Conservation (phyloP, 1,284 basidiomycete species). For the Cryptococcus jaspeensis region DNA sequence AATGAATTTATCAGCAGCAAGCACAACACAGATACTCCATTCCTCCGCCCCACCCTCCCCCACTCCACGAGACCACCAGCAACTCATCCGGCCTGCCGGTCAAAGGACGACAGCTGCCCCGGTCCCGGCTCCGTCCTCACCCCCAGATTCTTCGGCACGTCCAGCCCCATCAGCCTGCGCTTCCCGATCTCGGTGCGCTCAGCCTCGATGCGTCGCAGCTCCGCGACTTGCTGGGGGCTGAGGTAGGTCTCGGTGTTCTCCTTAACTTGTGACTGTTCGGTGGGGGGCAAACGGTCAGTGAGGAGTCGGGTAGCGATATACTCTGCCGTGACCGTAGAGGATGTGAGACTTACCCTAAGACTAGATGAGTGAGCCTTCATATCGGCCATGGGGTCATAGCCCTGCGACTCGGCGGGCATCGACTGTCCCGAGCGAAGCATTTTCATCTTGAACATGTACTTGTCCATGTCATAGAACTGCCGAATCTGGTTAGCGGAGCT, state of each 20-base stretch:
- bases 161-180: conserved; percentile 39
- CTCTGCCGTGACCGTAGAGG: too few relatives aligned
- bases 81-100: background rate
- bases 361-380: conserved; percentile 63
- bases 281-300: background rate
- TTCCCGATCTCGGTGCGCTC: conserved; percentile 68
- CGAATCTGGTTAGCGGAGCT: background rate
- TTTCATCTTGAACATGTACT: conserved; percentile 75
- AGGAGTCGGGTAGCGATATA: background rate
- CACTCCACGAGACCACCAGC: background rate
- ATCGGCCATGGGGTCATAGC: conserved; percentile 76
- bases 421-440: conserved; percentile 77
- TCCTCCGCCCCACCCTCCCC: background rate
- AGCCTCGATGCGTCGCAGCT: conserved; percentile 73
- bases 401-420: conserved; percentile 57
- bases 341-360: conserved; percentile 26
- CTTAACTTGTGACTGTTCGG: conserved; percentile 58
- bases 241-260: conserved; percentile 67
- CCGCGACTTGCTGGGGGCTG: conserved; percentile 71
- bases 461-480: conserved; percentile 75
- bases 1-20: background rate
- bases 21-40: background rate
- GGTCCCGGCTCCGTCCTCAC: conserved; percentile 28
- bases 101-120: conserved; percentile 3
- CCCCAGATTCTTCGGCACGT: conserved; percentile 40